phyloP scores from a whole-genome alignment of 2,329 filamentous ascomycete genomes.

The Hyphodiscus sp. region DNA sequence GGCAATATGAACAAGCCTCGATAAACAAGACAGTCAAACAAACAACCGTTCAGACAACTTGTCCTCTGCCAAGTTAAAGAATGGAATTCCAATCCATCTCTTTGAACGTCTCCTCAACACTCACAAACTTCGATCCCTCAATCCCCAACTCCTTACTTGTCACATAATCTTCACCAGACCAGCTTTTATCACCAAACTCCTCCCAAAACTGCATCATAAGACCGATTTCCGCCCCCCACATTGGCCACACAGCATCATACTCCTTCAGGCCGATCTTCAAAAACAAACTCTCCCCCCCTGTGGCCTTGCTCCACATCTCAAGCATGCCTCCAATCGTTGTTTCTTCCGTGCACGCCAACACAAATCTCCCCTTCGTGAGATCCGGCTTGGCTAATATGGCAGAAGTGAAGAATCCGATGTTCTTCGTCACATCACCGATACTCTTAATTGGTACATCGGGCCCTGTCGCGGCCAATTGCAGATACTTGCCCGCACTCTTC shows the following conservation, averaged over 20 bases:
- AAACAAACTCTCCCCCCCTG: constrained; percentile 23
- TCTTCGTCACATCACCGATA: constrained; percentile 29
- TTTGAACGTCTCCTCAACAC: constrained; percentile 6
- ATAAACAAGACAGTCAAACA: no score
- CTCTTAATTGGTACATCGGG: constrained; percentile 24
- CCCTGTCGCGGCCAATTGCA: constrained; percentile 27
- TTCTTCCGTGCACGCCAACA: constrained; percentile 25
- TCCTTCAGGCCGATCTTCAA: constrained; percentile 23
- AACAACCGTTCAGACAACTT: no score
- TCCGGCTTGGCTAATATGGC: constrained; percentile 30
- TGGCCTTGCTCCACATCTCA: constrained; percentile 27
- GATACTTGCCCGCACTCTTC: constrained; percentile 23
- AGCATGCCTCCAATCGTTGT: constrained; percentile 27
- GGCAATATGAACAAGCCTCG: no score
- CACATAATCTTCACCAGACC: constrained; percentile 23
- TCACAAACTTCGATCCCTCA: background rate
- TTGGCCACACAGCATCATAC: constrained; percentile 28
- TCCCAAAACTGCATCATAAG: constrained; percentile 26
- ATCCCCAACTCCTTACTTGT: constrained; percentile 25
- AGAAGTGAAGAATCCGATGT: constrained; percentile 30
- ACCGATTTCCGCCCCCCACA: constrained; percentile 28
- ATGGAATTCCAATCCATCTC: constrained; percentile 5
- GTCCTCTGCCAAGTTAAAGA: no score
- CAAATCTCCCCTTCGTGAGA: constrained; percentile 28
- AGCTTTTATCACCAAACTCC: constrained; percentile 22